These are phyloP conservation scores for Eucalyptus grandis DNA, from an alignment of 345 rosid genomes.

Conservation along the genomic window DNA sequence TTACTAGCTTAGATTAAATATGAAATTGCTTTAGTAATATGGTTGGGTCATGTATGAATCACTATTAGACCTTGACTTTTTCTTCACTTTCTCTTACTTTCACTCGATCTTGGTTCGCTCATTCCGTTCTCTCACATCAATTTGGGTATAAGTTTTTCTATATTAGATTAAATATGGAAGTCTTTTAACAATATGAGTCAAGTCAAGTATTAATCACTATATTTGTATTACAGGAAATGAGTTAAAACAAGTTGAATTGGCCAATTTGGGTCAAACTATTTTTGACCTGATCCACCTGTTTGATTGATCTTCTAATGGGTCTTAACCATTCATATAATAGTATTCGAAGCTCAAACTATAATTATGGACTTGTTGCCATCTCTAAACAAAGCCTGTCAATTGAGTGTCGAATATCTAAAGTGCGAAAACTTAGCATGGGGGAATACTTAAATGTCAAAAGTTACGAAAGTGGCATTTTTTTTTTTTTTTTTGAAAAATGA, in stretches of 20 bases:
- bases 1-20: no score
- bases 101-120: not conserved
- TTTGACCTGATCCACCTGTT: accelerated
- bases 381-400: not conserved
- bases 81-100: not conserved
- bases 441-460: no score
- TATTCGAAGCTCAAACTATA: not conserved
- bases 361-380: not conserved
- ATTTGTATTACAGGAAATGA: no score
- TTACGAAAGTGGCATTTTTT: no score
- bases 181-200: no score
- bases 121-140: not conserved
- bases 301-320: not conserved
- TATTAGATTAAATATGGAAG: no score
- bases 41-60: not conserved
- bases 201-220: no score
- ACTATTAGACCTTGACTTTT: no score
- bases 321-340: not conserved
- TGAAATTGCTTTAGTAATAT: not conserved
- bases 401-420: no score
- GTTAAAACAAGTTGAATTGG: no score
- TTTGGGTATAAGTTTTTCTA: not conserved
- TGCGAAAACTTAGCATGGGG: accelerated
- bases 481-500: no score
- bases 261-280: not conserved